Evolutionary conservation across 139 green algal species (phyloP).

Genomic region (Chlorella sorokiniana): DNA sequence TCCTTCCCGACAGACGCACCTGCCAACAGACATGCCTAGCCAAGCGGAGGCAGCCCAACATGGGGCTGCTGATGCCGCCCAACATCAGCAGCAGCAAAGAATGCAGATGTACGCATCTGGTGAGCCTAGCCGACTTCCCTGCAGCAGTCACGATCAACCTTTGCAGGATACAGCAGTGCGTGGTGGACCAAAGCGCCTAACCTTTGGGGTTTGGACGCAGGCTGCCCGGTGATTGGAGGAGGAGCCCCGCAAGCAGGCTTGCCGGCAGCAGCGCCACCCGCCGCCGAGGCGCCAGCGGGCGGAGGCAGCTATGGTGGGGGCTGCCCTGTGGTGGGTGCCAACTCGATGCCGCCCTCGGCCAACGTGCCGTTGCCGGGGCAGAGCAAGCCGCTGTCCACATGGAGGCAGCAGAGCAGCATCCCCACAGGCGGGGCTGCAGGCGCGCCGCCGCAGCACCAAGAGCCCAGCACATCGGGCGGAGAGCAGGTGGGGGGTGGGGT

Average conservation of each 20-base stretch:
- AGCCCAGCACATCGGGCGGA: not conserved
- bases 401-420: conserved; percentile 44
- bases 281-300: not conserved
- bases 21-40: too few relatives aligned
- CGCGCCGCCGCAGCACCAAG: conserved; percentile 1
- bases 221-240: conserved; percentile 37
- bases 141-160: not conserved
- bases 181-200: not conserved
- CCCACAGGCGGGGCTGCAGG: conserved; percentile 15
- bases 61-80: too few relatives aligned
- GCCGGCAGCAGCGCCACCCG: not conserved
- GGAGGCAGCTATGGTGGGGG: conserved; percentile 12
- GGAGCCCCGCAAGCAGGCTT: not conserved
- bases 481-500: not conserved
- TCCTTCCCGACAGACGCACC: too few relatives aligned
- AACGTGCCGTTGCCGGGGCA: conserved; percentile 44
- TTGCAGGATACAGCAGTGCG: too few relatives aligned
- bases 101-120: conserved; percentile 25
- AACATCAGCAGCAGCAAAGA: conserved; percentile 1
- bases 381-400: conserved; percentile 40
- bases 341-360: conserved; percentile 40
- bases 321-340: conserved; percentile 47
- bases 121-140: conserved; percentile 1
- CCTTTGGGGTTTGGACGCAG: not conserved
- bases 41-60: too few relatives aligned